Conservation (phyloP, 176 grass and related monocot species). For the Olyra latifolia region DNA sequence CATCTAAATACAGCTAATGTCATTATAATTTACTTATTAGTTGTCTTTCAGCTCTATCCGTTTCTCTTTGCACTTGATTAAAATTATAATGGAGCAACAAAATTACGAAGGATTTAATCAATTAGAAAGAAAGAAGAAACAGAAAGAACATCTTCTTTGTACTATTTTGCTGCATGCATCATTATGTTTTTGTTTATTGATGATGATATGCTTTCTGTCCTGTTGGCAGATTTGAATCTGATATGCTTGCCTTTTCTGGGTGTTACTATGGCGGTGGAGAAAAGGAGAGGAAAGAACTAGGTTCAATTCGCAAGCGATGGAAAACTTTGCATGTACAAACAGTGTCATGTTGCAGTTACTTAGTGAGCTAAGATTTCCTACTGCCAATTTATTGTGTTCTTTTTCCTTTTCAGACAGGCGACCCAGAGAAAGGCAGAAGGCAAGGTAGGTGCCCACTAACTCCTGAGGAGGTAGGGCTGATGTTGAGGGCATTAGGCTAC, state of each 20-base stretch:
- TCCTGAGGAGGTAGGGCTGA: slow-evolving; percentile 80
- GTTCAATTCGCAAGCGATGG: slow-evolving; percentile 76
- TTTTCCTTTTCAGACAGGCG: slow-evolving; percentile 28
- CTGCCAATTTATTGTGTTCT: slow-evolving; percentile 11
- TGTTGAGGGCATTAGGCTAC: slow-evolving; percentile 80
- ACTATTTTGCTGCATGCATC: background rate
- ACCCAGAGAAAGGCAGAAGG: slow-evolving; percentile 60
- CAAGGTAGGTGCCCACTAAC: slow-evolving; percentile 84
- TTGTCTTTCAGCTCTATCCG: background rate
- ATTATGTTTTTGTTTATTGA: slow-evolving; percentile 19
- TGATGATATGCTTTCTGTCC: background rate
- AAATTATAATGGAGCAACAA: background rate
- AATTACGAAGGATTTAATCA: background rate
- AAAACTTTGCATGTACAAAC: slow-evolving; percentile 74
- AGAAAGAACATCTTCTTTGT: background rate
- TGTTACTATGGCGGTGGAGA: slow-evolving; percentile 98
- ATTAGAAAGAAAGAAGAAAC: background rate
- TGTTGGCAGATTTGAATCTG: slow-evolving; percentile 84
- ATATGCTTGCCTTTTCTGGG: slow-evolving; percentile 97
- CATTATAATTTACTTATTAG: slow-evolving; percentile 8
- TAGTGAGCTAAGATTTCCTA: slow-evolving; percentile 22
- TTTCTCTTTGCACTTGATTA: background rate
- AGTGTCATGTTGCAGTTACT: background rate
- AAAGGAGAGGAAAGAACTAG: slow-evolving; percentile 82
- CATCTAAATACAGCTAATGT: background rate